A percentile compares a stretch with the other conserved stretches of the same genome.
phyloP scores from a whole-genome alignment of 345 rosid genomes.

The Murraya paniculata region DNA sequence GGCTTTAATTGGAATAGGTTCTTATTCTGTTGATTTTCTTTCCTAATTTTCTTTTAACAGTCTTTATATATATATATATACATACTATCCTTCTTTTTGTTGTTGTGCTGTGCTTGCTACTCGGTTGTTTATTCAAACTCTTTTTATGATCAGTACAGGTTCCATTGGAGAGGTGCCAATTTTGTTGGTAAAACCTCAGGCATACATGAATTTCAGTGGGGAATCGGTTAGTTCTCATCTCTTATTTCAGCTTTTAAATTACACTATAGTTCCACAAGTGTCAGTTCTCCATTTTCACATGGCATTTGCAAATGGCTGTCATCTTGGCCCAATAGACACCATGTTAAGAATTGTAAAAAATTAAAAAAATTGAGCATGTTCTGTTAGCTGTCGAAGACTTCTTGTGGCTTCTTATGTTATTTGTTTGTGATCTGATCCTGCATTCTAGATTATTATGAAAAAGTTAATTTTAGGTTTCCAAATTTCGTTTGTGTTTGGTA shows the following conservation, averaged over 20 bases:
- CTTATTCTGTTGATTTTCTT: conserved; percentile 18
- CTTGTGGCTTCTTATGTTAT: neutral
- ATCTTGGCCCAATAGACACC: neutral
- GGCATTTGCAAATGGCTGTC: neutral
- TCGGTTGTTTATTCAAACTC: conserved; percentile 28
- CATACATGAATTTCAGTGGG: conserved; percentile 94
- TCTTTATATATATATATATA: too few species aligned
- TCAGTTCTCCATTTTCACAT: neutral
- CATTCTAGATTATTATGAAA: neutral
- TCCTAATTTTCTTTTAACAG: neutral
- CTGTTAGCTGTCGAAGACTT: neutral
- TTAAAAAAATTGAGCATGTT: neutral
- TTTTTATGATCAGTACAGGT: conserved; percentile 61
- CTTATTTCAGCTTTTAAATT: neutral
- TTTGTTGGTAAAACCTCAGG: conserved; percentile 84
- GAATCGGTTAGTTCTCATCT: conserved; percentile 61
- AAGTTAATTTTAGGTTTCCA: neutral
- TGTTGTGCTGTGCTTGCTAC: conserved; percentile 14
- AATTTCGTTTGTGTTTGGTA: neutral
- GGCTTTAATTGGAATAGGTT: conserved; percentile 89
- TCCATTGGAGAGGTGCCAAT: conserved; percentile 83
- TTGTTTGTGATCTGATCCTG: neutral
- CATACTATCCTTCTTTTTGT: neutral
- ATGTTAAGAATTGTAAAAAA: neutral
- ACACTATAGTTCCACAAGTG: neutral